phyloP scores from a whole-genome alignment of 352 stramenopile genomes.

The Aphanomyces astaci region DNA sequence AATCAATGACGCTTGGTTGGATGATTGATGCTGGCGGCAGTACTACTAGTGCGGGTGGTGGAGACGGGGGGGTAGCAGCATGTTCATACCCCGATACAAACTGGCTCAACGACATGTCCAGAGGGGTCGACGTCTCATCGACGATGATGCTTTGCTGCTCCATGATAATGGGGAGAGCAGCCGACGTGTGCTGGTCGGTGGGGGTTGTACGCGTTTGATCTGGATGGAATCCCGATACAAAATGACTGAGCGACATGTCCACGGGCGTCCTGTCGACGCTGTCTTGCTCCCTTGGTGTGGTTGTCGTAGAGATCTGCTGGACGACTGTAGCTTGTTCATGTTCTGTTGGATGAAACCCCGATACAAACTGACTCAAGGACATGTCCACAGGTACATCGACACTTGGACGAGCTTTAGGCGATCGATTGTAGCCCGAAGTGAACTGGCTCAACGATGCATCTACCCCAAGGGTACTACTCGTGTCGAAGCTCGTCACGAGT shows the following conservation, averaged over 20 bases:
- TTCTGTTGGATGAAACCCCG: neutral
- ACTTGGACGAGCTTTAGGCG: neutral
- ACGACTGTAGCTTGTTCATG: neutral
- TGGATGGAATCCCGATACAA: slow-evolving; percentile 8
- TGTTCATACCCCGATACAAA: slow-evolving; percentile 28
- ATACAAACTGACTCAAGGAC: slow-evolving; percentile 5
- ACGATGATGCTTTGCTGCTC: too few relatives aligned
- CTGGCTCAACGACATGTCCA: slow-evolving; percentile 29
- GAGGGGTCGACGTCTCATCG: neutral
- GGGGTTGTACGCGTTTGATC: neutral
- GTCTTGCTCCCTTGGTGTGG: neutral
- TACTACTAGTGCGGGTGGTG: neutral
- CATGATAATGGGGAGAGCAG: too few relatives aligned
- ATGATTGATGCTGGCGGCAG: neutral
- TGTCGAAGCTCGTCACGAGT: too few relatives aligned
- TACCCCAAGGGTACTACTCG: too few relatives aligned
- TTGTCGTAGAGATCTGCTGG: too few relatives aligned
- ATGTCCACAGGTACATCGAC: neutral
- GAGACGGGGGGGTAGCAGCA: neutral
- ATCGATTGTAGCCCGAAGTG: slow-evolving; percentile 28
- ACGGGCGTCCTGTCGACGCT: slow-evolving; percentile 14
- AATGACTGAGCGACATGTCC: slow-evolving; percentile 33
- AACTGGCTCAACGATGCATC: slow-evolving; percentile 35
- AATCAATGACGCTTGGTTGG: slow-evolving; percentile 8
- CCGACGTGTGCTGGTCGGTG: too few relatives aligned